Base-by-base conservation (phyloP, 805 yeast species). In the Saccharomycopsis sp. region DNA sequence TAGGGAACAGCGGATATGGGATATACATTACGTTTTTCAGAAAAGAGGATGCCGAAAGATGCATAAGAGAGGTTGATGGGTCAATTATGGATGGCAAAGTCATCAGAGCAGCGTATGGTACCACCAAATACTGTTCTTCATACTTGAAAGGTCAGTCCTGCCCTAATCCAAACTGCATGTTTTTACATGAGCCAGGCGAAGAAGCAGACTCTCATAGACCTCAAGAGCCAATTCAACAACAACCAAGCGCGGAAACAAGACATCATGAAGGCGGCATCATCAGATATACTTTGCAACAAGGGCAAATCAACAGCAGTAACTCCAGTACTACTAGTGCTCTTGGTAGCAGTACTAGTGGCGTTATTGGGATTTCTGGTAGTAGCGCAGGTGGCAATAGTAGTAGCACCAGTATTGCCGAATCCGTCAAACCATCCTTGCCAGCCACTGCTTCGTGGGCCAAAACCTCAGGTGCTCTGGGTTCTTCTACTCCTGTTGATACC, bases 161-260 rank as follows among this genome's bases (percentile, higher is more conserved):
- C 63, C 97, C 95, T 45, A 89, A 89, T 61, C 97, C 97, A 48
- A 87, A 86, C 56, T 89, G 98, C 70, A 92, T 89, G 98, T 89
- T 92, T 55, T 69, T 89, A 54, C 98, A 89, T 59, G 97, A 89
- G 62, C 97, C 98, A 4, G 97, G 98, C 44, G 98, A 89, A 67
- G 98, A 89, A 60, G 97, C 97, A 2, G 97, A 92, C 54, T 81
- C 94, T 10, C 89, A 85, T 63, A 78, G 95, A 61, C 49, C 44
- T 40, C 87, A 84, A 55, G 92, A 84, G 54, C 66, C 83, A 52
- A 76, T 86, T 4, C 81, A 92, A 3, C 80, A 82, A 56, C 77
- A 67, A 73, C 49, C 75, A 71, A n/a, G n/a, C n/a, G n/a, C n/a
- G 53, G 73, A 74, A 72, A 53, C 50, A 20, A 42, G 52, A 22